Conservation (phyloP, 768 basidiomycete genomes). For the Boletales sp. region DNA sequence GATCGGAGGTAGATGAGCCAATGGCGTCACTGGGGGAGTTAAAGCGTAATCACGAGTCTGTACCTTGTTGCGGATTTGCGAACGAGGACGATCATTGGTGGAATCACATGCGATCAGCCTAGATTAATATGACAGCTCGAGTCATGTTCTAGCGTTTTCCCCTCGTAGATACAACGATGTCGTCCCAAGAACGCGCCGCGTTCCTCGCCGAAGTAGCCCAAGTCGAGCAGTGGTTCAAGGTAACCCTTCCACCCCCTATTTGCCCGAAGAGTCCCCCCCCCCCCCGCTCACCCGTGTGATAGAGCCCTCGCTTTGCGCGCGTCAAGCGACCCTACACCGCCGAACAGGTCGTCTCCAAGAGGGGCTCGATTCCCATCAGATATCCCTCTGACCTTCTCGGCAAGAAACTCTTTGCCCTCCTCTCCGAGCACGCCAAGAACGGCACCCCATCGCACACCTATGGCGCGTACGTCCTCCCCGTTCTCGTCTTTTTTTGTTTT, state of each 20-base stretch:
- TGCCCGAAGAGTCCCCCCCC: too few relatives aligned
- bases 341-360: constrained; percentile 88
- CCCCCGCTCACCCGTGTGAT: not conserved
- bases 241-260: constrained; percentile 32
- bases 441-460: constrained; percentile 92
- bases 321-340: constrained; percentile 93
- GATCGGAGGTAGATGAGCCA: constrained; percentile 59
- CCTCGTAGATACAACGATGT: constrained; percentile 33
- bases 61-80: not conserved
- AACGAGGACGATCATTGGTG: constrained; percentile 6
- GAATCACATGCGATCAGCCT: constrained; percentile 19
- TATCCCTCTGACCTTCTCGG: constrained; percentile 85
- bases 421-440: constrained; percentile 71
- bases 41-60: constrained; percentile 23
- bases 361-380: constrained; percentile 79
- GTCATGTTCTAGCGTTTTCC: not conserved
- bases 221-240: constrained; percentile 94
- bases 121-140: constrained; percentile 27
- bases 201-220: constrained; percentile 81
- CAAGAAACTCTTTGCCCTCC: constrained; percentile 79
- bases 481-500: too few relatives aligned
- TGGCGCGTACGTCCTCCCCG: constrained; percentile 76
- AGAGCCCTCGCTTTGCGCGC: constrained; percentile 85
- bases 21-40: constrained; percentile 10
- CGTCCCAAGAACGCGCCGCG: constrained; percentile 50